phyloP scores from a whole-genome alignment of 2,329 filamentous ascomycete genomes.

The Metarhizium anisopliae region DNA sequence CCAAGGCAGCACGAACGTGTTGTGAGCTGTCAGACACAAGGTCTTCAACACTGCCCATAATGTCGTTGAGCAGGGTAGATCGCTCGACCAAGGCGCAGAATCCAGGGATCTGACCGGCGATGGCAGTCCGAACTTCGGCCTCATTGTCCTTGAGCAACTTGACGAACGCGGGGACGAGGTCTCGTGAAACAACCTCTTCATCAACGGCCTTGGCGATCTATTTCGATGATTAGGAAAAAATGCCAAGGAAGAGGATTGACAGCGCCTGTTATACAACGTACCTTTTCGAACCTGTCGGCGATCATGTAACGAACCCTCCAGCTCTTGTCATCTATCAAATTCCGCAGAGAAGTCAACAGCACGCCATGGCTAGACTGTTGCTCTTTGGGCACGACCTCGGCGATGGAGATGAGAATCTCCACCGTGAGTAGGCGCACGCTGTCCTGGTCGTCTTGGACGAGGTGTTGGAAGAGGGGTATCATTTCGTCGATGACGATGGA shows the following conservation, averaged over 20 bases:
- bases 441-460: constrained; percentile 94
- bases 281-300: constrained; percentile 96
- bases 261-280: constrained; percentile 22
- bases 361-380: constrained; percentile 96
- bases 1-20: constrained; percentile 89
- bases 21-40: constrained; percentile 93
- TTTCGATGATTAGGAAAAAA: not conserved
- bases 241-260: not conserved
- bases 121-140: constrained; percentile 92
- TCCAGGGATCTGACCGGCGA: constrained; percentile 94
- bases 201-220: constrained; percentile 98
- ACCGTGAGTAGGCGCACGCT: constrained; percentile 93
- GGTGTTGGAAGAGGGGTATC: constrained; percentile 97
- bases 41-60: constrained; percentile 94
- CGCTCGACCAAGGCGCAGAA: constrained; percentile 89
- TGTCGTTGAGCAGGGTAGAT: constrained; percentile 81
- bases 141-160: constrained; percentile 97
- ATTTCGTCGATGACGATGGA: constrained; percentile 93
- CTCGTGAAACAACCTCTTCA: constrained; percentile 87
- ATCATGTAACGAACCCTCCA: constrained; percentile 99
- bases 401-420: constrained; percentile 91
- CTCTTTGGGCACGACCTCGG: constrained; percentile 95
- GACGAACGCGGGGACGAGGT: constrained; percentile 92
- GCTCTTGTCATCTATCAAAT: constrained; percentile 97
- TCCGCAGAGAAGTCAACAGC: constrained; percentile 79